Percentiles rank a stretch among this genome's conserved stretches.
Evolutionary conservation across 495 filamentous ascomycete genomes (phyloP).

Genomic region (Xylaria castorea): DNA sequence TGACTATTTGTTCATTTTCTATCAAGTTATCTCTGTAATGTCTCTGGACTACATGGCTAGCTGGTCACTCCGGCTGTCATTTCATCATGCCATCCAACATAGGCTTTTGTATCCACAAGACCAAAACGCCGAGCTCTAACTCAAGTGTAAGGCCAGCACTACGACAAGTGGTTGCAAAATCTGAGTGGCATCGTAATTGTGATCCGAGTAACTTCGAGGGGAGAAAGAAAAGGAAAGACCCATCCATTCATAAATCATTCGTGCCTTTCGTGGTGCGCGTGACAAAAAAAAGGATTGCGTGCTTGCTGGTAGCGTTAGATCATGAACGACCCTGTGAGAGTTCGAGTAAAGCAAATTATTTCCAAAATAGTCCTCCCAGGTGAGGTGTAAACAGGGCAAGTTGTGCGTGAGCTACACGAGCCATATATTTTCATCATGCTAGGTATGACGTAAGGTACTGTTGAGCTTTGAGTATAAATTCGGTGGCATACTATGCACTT

Average conservation of each 20-base stretch:
- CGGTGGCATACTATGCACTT: constrained; percentile 26
- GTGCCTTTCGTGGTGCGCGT: constrained; percentile 40
- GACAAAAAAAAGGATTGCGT: constrained; percentile 30
- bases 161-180: constrained; percentile 29
- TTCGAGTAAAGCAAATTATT: constrained; percentile 28
- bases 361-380: constrained; percentile 28
- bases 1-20: constrained; percentile 26
- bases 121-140: constrained; percentile 41
- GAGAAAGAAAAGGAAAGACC: constrained; percentile 27
- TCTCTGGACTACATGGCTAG: constrained; percentile 21
- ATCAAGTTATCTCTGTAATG: constrained; percentile 30
- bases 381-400: constrained; percentile 21
- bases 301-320: constrained; percentile 14
- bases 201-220: constrained; percentile 15
- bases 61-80: constrained; percentile 23
- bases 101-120: constrained; percentile 34
- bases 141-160: constrained; percentile 29
- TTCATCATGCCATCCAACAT: constrained; percentile 36
- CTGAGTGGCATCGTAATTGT: constrained; percentile 21
- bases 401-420: constrained; percentile 23
- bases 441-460: constrained; percentile 9
- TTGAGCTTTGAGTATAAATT: constrained; percentile 26
- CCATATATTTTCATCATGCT: constrained; percentile 21
- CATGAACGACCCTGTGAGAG: constrained; percentile 13
- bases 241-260: constrained; percentile 40